phyloP scores from a whole-genome alignment of 2,329 filamentous ascomycete genomes.

The Hypoxylon sp. region DNA sequence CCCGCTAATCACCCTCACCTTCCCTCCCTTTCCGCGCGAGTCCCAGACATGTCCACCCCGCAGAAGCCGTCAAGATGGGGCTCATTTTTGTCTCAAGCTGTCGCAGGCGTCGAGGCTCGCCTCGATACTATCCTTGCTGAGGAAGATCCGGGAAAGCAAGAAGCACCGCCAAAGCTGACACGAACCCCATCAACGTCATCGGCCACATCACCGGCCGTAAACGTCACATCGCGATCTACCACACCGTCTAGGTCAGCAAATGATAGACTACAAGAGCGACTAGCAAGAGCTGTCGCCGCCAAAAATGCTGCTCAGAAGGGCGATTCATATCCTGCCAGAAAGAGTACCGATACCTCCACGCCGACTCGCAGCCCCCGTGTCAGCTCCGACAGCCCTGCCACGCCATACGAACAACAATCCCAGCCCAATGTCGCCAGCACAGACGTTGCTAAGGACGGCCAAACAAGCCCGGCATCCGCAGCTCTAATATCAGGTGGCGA shows the following conservation, averaged over 20 bases:
- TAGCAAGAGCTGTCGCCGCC: slow-evolving; percentile 86
- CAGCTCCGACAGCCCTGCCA: slow-evolving; percentile 49
- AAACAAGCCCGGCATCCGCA: not conserved
- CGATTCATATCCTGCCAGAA: slow-evolving; percentile 55
- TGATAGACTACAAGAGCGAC: slow-evolving; percentile 85
- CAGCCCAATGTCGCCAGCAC: slow-evolving; percentile 28
- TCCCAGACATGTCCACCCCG: slow-evolving; percentile 55
- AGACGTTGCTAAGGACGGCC: slow-evolving; percentile 36
- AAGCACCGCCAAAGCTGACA: slow-evolving; percentile 49
- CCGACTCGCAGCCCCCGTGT: slow-evolving; percentile 52
- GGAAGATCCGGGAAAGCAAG: slow-evolving; percentile 61
- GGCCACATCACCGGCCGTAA: slow-evolving; percentile 40
- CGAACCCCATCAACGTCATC: slow-evolving; percentile 45
- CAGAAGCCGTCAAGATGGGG: slow-evolving; percentile 73
- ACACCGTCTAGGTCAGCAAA: slow-evolving; percentile 71
- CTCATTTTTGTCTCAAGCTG: slow-evolving; percentile 84
- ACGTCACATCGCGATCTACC: slow-evolving; percentile 34
- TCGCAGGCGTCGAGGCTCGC: slow-evolving; percentile 91
- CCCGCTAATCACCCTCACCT: slow-evolving; percentile 3
- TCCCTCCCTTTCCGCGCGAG: slow-evolving; percentile 5
- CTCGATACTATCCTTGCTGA: slow-evolving; percentile 92
- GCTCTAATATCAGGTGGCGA: slow-evolving; percentile 3
- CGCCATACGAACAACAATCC: slow-evolving; percentile 5
- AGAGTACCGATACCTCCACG: slow-evolving; percentile 45
- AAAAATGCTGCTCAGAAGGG: slow-evolving; percentile 63